Evolutionary conservation across 2,329 filamentous ascomycete species (phyloP), one percentile per base, ranked within the genome.

Genomic region (Bipolaris bicolor): DNA sequence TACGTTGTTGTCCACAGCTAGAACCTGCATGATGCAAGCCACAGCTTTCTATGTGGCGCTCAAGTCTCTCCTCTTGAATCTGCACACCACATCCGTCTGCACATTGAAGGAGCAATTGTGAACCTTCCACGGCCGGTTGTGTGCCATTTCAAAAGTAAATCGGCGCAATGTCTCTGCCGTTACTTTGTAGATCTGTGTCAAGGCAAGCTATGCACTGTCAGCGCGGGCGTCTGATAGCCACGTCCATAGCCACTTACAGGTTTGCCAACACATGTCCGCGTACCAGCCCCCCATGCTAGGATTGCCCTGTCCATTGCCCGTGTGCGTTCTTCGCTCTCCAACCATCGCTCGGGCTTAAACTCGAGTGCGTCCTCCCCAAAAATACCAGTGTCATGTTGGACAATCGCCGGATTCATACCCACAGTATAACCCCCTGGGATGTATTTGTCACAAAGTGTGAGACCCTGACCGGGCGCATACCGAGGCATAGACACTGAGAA

Each of bases 401-500:
- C 47, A 36, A 55, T 90, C 86, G 89, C 92, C 0, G 89, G 86
- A 51, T 86, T 90, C 68, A 86, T 89, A 3, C 90, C 90, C 0
- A 91, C 88, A 57, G 89, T 87, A 0, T 88, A 90, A 2, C 89
- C 89, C 0, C 85, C 89, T 7, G 83, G 83, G 20, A 92, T 80
- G 53, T 81, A 83, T 15, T 80, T 75, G 0, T 88, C 88, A 0
- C 82, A 82, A 49, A 92, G 86, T 37, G 86, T 84, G 5, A 83
- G 79, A 4, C 89, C 89, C 16, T 83, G 79, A 0, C 80, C 74
- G 0, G 90, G 90, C 0, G 90, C 88, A 45, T 92, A 80, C 52
- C 91, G 84, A 74, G 92, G 90, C 41, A 92, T 79, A 0, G 87
- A 86, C 7, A 92, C 78, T 0, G 89, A 90, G 0, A 88, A 83